phyloP scores from a whole-genome alignment of 1,284 basidiomycete species.

The Melanopsichium pennsylvanicum region DNA sequence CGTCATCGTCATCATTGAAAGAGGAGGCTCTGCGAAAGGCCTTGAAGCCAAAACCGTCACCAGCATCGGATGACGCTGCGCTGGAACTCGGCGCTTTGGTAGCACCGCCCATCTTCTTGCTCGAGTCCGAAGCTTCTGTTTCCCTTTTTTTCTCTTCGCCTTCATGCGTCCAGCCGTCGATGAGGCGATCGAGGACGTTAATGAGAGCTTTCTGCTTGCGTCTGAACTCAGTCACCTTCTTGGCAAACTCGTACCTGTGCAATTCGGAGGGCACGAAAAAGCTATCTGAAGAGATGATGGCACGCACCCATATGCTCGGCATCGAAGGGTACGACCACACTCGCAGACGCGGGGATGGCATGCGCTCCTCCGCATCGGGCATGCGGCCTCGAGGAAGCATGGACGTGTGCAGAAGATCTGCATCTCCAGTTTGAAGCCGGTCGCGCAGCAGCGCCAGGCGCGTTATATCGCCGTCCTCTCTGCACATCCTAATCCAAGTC shows the following conservation, averaged over 20 bases:
- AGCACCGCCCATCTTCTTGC: constrained; percentile 15
- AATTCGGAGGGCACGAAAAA: constrained; percentile 82
- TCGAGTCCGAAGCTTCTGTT: neutral
- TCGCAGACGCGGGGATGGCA: constrained; percentile 70
- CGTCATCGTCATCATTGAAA: constrained; percentile 12
- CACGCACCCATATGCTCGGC: constrained; percentile 76
- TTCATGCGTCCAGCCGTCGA: constrained; percentile 34
- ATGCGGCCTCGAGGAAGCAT: constrained; percentile 45
- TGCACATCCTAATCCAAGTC: constrained; percentile 32
- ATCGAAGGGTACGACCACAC: constrained; percentile 67
- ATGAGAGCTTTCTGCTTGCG: constrained; percentile 67
- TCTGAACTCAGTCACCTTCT: constrained; percentile 77
- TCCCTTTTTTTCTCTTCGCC: constrained; percentile 7
- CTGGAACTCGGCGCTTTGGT: constrained; percentile 8
- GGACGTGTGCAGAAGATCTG: constrained; percentile 39
- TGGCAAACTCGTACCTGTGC: constrained; percentile 81
- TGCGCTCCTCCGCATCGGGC: constrained; percentile 35
- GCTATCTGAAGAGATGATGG: constrained; percentile 78
- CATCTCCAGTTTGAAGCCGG: constrained; percentile 38
- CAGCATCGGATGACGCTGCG: constrained; percentile 21
- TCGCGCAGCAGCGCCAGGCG: constrained; percentile 30
- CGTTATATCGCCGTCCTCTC: constrained; percentile 21
- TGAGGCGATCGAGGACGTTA: constrained; percentile 34
- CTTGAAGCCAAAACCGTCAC: constrained; percentile 40
- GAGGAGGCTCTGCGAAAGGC: constrained; percentile 30